phyloP scores from a whole-genome alignment of 1,284 basidiomycete species.

The Vanrija sp. region DNA sequence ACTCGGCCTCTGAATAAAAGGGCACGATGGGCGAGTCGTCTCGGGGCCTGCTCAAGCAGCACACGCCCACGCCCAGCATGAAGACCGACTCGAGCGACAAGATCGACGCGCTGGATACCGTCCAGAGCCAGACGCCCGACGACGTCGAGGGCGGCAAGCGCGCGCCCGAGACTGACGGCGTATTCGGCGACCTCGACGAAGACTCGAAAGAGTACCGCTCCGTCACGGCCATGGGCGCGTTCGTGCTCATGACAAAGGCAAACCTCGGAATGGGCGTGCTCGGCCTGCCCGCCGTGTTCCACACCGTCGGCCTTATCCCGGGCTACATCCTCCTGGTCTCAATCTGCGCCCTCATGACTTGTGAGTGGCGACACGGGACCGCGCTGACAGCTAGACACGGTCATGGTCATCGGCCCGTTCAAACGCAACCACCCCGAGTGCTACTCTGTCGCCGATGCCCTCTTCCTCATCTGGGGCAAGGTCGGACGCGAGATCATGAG shows the following conservation, averaged over 20 bases:
- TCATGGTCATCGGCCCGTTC: constrained; percentile 21
- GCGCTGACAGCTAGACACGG: constrained; percentile 3
- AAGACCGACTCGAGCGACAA: too few relatives aligned
- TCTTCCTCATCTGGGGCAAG: constrained; percentile 21
- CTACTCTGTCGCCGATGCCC: constrained; percentile 28
- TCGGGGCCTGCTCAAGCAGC: too few relatives aligned
- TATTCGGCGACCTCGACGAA: constrained; percentile 25
- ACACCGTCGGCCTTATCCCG: constrained; percentile 30
- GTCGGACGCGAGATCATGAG: constrained; percentile 23
- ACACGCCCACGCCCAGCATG: too few relatives aligned
- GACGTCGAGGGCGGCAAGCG: not conserved
- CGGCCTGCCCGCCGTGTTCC: constrained; percentile 31
- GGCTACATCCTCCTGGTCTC: constrained; percentile 33
- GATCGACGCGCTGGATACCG: too few relatives aligned
- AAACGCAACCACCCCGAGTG: constrained; percentile 21
- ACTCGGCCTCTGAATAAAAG: too few relatives aligned
- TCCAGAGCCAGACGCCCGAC: not conserved
- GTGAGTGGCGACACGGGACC: not conserved
- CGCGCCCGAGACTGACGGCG: constrained; percentile 15
- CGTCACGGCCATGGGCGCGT: constrained; percentile 13
- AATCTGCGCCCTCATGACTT: constrained; percentile 13
- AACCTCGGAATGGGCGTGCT: constrained; percentile 38
- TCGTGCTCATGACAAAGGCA: constrained; percentile 29
- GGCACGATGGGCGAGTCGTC: too few relatives aligned
- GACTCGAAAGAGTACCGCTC: constrained; percentile 27